Conservation (phyloP, 805 yeast genomes). For the Nakazawaea peltata region DNA sequence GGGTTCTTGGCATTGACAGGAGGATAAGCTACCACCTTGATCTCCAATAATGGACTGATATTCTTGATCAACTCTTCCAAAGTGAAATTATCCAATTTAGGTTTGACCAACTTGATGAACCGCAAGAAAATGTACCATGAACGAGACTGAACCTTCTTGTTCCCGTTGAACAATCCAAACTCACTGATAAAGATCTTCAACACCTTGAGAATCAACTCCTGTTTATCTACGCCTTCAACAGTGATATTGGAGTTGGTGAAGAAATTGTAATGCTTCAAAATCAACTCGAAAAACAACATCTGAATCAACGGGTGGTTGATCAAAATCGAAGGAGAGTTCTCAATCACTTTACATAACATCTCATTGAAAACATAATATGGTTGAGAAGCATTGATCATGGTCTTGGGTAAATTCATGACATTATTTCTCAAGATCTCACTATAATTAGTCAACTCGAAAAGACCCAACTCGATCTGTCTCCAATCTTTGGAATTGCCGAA, state of each 20-base stretch:
- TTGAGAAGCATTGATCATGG: slow-evolving; percentile 54
- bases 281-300: slow-evolving; percentile 73
- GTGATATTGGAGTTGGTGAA: slow-evolving; percentile 35
- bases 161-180: slow-evolving; percentile 71
- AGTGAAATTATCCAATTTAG: slow-evolving; percentile 41
- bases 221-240: slow-evolving; percentile 31
- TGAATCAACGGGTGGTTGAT: slow-evolving; percentile 79
- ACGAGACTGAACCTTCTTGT: slow-evolving; percentile 69
- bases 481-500: slow-evolving; percentile 39
- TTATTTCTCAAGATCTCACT: slow-evolving; percentile 78
- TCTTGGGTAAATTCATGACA: slow-evolving; percentile 61
- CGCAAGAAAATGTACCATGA: slow-evolving; percentile 88
- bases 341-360: slow-evolving; percentile 41
- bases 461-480: slow-evolving; percentile 81
- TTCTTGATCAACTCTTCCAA: slow-evolving; percentile 51
- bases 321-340: slow-evolving; percentile 26
- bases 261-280: slow-evolving; percentile 69
- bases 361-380: slow-evolving; percentile 57
- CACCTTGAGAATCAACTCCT: slow-evolving; percentile 49
- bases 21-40: slow-evolving; percentile 35
- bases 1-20: slow-evolving; percentile 23
- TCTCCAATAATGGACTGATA: slow-evolving; percentile 53
- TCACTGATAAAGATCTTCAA: slow-evolving; percentile 74
- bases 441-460: slow-evolving; percentile 71
- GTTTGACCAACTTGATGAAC: slow-evolving; percentile 71